phyloP scores from a whole-genome alignment of 2,329 filamentous ascomycete species.

The Trichoderma breve region DNA sequence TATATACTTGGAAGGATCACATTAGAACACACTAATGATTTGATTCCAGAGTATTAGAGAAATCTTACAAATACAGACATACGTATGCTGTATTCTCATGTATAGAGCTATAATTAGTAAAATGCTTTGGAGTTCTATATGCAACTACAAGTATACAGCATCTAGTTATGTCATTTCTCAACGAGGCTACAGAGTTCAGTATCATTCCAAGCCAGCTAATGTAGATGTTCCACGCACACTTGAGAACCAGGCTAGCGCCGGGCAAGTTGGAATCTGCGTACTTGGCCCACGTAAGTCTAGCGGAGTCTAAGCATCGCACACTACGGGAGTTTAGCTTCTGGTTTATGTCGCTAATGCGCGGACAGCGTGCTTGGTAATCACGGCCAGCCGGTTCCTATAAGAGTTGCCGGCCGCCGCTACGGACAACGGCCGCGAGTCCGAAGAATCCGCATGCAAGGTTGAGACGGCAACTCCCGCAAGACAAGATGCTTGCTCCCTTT shows the following conservation, averaged over 20 bases:
- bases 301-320: not conserved
- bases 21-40: not conserved
- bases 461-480: not conserved
- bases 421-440: not conserved
- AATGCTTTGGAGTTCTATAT: not conserved
- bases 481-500: not conserved
- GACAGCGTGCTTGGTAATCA: not conserved
- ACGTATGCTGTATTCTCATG: not conserved
- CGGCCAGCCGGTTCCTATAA: not conserved
- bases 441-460: not conserved
- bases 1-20: not conserved
- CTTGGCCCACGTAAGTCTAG: not conserved
- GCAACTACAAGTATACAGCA: not conserved
- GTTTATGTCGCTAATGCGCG: not conserved
- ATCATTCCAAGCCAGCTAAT: not conserved
- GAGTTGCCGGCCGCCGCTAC: not conserved
- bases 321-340: not conserved
- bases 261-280: not conserved
- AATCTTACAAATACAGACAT: not conserved
- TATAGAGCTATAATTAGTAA: not conserved
- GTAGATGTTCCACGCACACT: not conserved
- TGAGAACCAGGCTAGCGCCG: not conserved
- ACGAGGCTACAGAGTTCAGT: not conserved
- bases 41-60: not conserved
- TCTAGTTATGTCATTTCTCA: not conserved